These are phyloP conservation scores for Sphaerosporella brunnea DNA, from an alignment of 495 filamentous ascomycete species.

Conservation along the genomic window DNA sequence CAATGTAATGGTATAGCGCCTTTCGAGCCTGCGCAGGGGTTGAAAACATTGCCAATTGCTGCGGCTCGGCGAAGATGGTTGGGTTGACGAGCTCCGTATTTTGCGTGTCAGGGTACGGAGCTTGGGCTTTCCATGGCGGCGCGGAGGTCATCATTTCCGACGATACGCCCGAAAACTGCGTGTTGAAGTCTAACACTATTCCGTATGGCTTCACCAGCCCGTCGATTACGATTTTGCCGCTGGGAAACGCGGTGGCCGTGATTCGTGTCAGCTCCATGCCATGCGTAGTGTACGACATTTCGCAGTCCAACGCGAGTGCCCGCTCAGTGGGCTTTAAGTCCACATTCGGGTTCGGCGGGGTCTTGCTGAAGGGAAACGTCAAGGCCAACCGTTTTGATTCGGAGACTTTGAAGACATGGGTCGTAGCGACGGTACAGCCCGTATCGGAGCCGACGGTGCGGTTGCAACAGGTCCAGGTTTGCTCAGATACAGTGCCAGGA, in stretches of 20 bases:
- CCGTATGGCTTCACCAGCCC: slow-evolving; percentile 72
- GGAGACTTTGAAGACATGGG: slow-evolving; percentile 77
- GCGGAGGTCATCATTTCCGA: slow-evolving; percentile 11
- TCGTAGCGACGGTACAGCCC: slow-evolving; percentile 50
- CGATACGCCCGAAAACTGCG: slow-evolving; percentile 63
- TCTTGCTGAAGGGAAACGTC: slow-evolving; percentile 59
- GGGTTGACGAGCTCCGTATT: slow-evolving; percentile 11
- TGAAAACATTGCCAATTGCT: slow-evolving; percentile 44
- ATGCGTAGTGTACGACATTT: slow-evolving; percentile 85
- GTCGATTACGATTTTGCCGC: slow-evolving; percentile 56
- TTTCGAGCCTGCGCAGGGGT: slow-evolving; percentile 54
- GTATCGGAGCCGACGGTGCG: slow-evolving; percentile 45
- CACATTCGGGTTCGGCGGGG: slow-evolving; percentile 33
- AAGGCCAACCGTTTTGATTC: slow-evolving; percentile 58
- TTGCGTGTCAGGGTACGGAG: slow-evolving; percentile 5
- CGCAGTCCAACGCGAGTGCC: slow-evolving; percentile 70
- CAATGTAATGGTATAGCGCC: slow-evolving; percentile 51
- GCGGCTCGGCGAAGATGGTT: slow-evolving; percentile 10
- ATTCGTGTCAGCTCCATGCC: slow-evolving; percentile 80
- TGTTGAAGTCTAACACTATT: slow-evolving; percentile 75
- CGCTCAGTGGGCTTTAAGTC: slow-evolving; percentile 11
- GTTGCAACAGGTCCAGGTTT: slow-evolving; percentile 61
- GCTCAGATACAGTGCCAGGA: slow-evolving; percentile 28
- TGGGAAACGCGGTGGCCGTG: slow-evolving; percentile 73
- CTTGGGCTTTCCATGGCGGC: not conserved